Evolutionary conservation across 768 basidiomycete genomes (phyloP).

Genomic region (Tulasnella sp.): DNA sequence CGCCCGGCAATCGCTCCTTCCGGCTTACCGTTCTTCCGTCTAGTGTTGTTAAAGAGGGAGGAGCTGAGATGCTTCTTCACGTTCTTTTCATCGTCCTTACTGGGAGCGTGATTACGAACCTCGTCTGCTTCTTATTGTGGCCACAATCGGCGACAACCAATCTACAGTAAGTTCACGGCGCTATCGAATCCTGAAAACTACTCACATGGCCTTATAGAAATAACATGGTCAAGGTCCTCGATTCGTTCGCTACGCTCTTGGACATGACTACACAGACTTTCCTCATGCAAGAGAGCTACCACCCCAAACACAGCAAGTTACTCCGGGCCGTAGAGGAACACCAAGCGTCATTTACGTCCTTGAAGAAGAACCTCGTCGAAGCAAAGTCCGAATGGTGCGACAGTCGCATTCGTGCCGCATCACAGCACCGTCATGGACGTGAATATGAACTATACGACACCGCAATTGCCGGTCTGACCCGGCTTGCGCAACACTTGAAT

Average conservation of each 20-base stretch:
- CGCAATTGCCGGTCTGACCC: slow-evolving; percentile 72
- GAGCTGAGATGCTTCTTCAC: slow-evolving; percentile 56
- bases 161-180: slow-evolving; percentile 38
- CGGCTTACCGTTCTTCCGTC: background rate
- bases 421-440: slow-evolving; percentile 21
- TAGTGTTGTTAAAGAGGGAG: slow-evolving; percentile 82
- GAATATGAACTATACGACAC: slow-evolving; percentile 63
- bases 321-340: slow-evolving; percentile 74
- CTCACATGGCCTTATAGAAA: slow-evolving; percentile 21
- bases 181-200: slow-evolving; percentile 1
- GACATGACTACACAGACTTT: slow-evolving; percentile 74
- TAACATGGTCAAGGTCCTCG: slow-evolving; percentile 74
- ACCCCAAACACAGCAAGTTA: slow-evolving; percentile 48
- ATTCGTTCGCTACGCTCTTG: slow-evolving; percentile 80
- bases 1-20: background rate
- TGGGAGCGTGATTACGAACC: slow-evolving; percentile 66
- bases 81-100: slow-evolving; percentile 65
- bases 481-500: slow-evolving; percentile 87
- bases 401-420: slow-evolving; percentile 24
- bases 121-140: slow-evolving; percentile 72
- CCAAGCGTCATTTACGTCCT: slow-evolving; percentile 75
- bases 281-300: slow-evolving; percentile 56
- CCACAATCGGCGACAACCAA: slow-evolving; percentile 71
- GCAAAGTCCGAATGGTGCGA: slow-evolving; percentile 73
- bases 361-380: slow-evolving; percentile 77